phyloP scores from a whole-genome alignment of 2,329 filamentous ascomycete genomes.

The Westerdykella aurantiaca region DNA sequence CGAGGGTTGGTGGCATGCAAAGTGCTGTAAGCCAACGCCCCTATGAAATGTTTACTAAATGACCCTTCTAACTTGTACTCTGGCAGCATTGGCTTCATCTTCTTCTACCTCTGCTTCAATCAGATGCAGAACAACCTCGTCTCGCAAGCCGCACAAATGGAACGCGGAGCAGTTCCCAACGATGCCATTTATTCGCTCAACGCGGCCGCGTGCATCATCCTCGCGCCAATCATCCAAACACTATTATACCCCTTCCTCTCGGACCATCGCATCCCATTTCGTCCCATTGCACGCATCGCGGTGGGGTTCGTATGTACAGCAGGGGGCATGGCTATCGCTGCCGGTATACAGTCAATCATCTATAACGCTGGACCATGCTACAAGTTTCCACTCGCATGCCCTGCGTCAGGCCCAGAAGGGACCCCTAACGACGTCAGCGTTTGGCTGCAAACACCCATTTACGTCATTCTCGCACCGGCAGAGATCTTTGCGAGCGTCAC shows the following conservation, averaged over 20 bases:
- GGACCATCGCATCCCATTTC: conserved; percentile 20
- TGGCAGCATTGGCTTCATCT: conserved; percentile 28
- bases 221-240: conserved; percentile 27
- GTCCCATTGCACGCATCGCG: conserved; percentile 25
- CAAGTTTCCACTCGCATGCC: conserved; percentile 33
- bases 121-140: conserved; percentile 38
- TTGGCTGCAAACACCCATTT: conserved; percentile 39
- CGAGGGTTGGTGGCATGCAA: conserved; percentile 29
- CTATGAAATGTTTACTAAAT: neutral
- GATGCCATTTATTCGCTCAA: conserved; percentile 32
- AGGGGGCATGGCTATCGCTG: conserved; percentile 27
- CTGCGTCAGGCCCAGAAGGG: conserved; percentile 4
- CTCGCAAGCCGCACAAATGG: conserved; percentile 35
- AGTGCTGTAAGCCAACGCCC: conserved; percentile 15
- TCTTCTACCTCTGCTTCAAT: conserved; percentile 36
- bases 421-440: conserved; percentile 31
- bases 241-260: conserved; percentile 26
- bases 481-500: conserved; percentile 43
- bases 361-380: conserved; percentile 28
- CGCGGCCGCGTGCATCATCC: conserved; percentile 29
- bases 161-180: conserved; percentile 29
- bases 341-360: conserved; percentile 27
- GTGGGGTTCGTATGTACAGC: conserved; percentile 29
- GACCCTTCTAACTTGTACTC: neutral
- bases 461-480: conserved; percentile 36